A percentile compares a stretch with the other conserved stretches of the same genome.
phyloP scores from a whole-genome alignment of 1,139 yeast genomes.

The Kluyveromyces sp. region DNA sequence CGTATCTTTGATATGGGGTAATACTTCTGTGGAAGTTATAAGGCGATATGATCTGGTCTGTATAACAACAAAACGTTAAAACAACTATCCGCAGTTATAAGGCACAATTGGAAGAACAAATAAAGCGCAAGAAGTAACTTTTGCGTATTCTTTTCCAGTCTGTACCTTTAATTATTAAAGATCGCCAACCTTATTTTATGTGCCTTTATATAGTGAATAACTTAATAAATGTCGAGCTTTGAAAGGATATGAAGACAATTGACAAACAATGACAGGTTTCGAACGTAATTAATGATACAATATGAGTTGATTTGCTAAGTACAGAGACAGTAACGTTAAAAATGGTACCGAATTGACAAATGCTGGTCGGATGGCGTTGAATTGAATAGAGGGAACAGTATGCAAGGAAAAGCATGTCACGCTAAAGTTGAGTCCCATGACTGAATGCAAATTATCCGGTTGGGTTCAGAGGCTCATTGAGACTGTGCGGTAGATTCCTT shows the following conservation, averaged over 20 bases:
- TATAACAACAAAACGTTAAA: no score
- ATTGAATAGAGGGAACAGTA: background rate
- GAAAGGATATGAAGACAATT: no score
- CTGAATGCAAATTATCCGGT: background rate
- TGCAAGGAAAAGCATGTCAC: background rate
- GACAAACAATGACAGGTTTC: no score
- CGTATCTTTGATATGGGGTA: no score
- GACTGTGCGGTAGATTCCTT: background rate
- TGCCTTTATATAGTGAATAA: background rate
- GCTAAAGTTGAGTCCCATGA: no score
- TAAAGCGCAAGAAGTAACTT: no score
- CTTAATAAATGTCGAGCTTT: no score
- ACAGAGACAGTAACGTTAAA: background rate
- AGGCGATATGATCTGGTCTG: no score
- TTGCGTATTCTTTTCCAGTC: background rate
- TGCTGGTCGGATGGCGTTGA: background rate
- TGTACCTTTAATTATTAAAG: background rate
- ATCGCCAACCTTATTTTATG: background rate
- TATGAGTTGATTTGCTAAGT: background rate
- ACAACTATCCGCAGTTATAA: no score
- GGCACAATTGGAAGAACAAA: no score
- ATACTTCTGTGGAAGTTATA: no score
- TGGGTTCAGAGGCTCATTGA: background rate
- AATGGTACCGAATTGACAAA: background rate
- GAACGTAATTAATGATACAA: conserved; percentile 8